Conservation (phyloP, 2,329 filamentous ascomycete genomes). For the Colletotrichum salicis region DNA sequence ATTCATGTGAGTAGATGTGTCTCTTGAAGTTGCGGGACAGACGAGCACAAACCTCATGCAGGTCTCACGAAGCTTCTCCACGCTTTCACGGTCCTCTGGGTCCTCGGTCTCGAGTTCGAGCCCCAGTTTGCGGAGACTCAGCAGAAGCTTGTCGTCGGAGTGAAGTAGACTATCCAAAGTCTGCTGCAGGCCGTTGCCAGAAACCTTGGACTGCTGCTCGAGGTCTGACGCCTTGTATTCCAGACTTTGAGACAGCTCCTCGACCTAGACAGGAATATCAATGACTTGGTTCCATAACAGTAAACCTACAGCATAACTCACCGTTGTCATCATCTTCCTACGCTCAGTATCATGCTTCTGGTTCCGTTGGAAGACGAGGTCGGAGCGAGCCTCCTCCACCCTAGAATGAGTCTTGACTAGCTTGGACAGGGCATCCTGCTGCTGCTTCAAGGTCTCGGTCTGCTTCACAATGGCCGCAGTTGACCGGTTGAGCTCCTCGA, state of each 20-base stretch:
- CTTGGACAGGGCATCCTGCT: conserved; percentile 69
- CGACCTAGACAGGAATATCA: conserved; percentile 40
- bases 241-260: conserved; percentile 59
- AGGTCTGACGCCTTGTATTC: conserved; percentile 58
- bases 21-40: not conserved
- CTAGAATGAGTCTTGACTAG: conserved; percentile 58
- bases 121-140: conserved; percentile 73
- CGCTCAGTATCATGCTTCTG: conserved; percentile 53
- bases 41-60: conserved; percentile 58
- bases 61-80: conserved; percentile 68
- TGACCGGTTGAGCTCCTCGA: conserved; percentile 71
- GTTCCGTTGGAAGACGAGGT: conserved; percentile 47
- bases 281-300: too few relatives aligned
- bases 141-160: conserved; percentile 73
- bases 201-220: conserved; percentile 60
- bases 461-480: conserved; percentile 74
- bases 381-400: conserved; percentile 45
- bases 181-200: conserved; percentile 57
- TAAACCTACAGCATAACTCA: conserved; percentile 40
- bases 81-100: conserved; percentile 61
- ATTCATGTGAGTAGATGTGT: not conserved
- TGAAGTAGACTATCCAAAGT: conserved; percentile 62
- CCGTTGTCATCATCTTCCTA: conserved; percentile 54
- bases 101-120: conserved; percentile 66
- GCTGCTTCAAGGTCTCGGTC: conserved; percentile 68